Evolutionary conservation across 1,284 basidiomycete species (phyloP), one percentile per base, ranked within the genome.

Genomic region (Apiotrichum siamense): DNA sequence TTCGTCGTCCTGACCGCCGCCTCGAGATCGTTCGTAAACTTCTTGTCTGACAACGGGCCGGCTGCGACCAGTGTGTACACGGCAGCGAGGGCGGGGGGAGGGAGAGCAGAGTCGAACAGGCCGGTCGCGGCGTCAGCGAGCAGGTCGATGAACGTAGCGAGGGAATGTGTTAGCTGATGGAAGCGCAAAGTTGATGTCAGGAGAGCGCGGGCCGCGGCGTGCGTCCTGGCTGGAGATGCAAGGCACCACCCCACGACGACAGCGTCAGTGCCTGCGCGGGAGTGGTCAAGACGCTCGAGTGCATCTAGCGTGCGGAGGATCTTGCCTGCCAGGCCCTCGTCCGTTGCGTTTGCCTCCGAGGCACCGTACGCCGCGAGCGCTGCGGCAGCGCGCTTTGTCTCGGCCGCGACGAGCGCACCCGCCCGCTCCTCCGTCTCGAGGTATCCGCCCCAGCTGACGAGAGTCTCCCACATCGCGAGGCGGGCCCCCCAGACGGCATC

Each of bases 401-500:
- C 62, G 7, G 29, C 23, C 3, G 51, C 38, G 5, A 72, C 52
- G 5, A 70, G 41, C 13, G 45, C 36, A 6, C 52, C 50, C 50
- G 67, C 69, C 0, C 35, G 41, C 2, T 31, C 50, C 35, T 73
- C 69, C 13, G 60, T 51, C 54, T 72, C 71, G 42, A 71, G 59
- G 45, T 72, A 73, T 21, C 69, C 69, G 23, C 69, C 69, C 71
- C 71, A 73, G 3, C 29, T 31, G 17, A 57, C 46, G 4, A 73
- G 42, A 0, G 51, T 54, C 12, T 48, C 39, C 71, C 71, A 73
- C 1, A 70, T 27, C 1, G 24, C 40, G 1, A 33, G 24, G 10
- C 60, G 57, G 2, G 65, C 50, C 7, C 43, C 21, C 60, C 58
- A 64, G 3, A 54, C 26, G 0, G 41, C 49, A 17, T 44, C 47